Percentiles rank a stretch among this genome's conserved stretches.
phyloP scores from a whole-genome alignment of 1,284 basidiomycete genomes.

The Leccinum glutinopallens region DNA sequence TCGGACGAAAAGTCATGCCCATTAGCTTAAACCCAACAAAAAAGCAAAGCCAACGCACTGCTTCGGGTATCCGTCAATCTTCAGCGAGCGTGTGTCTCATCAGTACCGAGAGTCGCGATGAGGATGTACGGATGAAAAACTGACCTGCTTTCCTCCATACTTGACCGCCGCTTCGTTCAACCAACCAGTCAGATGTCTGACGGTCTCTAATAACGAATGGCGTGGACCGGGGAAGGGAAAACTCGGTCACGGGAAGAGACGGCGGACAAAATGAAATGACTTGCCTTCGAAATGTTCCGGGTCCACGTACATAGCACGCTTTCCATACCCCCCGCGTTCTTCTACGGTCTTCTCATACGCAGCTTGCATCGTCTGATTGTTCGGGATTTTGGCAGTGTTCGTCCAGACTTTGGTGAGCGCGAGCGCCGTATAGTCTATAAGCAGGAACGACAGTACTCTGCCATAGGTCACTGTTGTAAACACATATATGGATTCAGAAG shows the following conservation, averaged over 20 bases:
- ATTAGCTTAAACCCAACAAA: too few relatives aligned
- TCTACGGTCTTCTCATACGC: slow-evolving; percentile 1
- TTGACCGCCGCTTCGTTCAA: slow-evolving; percentile 15
- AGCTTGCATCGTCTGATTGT: slow-evolving; percentile 6
- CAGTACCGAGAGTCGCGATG: background rate
- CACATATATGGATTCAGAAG: background rate
- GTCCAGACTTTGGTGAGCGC: slow-evolving; percentile 27
- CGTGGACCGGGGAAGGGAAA: background rate
- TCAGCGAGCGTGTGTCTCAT: background rate
- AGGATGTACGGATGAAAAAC: background rate
- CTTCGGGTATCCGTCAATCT: background rate
- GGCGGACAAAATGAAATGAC: background rate
- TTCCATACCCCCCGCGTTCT: slow-evolving; percentile 23
- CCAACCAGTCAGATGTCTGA: slow-evolving; percentile 10
- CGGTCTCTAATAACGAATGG: background rate
- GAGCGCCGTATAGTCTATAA: slow-evolving; percentile 10
- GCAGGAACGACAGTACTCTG: background rate
- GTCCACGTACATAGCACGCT: background rate
- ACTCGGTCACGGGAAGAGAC: background rate
- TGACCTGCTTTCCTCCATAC: slow-evolving; percentile 23
- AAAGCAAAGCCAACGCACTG: too few relatives aligned
- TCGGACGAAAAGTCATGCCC: too few relatives aligned
- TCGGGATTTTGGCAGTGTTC: slow-evolving; percentile 20
- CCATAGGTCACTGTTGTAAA: slow-evolving; percentile 1
- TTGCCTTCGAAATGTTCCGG: background rate